Base-by-base conservation (phyloP, 1,284 basidiomycete genomes). In the Rhizoctonia solani region DNA sequence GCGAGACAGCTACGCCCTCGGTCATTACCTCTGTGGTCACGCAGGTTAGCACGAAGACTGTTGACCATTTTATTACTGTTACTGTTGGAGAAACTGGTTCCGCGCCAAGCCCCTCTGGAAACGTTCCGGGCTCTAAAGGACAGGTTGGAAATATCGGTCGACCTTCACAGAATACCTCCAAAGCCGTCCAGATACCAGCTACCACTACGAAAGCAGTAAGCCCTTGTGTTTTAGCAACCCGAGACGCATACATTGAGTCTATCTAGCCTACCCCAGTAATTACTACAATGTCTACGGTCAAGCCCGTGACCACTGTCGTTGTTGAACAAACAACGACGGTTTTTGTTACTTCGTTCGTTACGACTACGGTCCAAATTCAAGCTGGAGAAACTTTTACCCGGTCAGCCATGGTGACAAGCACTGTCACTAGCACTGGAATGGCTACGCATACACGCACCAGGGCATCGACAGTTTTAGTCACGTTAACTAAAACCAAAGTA, bases 401-500 rank as follows among this genome's bases (percentile, higher is more conserved):
- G 30, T 49, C 58, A 27, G 19, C 58, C 11, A 50, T 61, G 58
- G 58, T 46, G 46, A 61, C 58, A 14, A 61, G 46, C 2, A 61
- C 58, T 14, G 47, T 61, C 25, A 61, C 58, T 13, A 61, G 46
- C 46, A 61, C 58, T 14, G 58, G 58, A 61, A 61, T 61, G 58
- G 58, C 58, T 30, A 61, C 58, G 58, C 58, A 61, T 61, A 61
- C 58, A 61, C 58, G 58, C 30, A 61, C 58, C 29, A 61, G 47
- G 47, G 50, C 58, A 11, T 61, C 58, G 44, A 61, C 58, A 21
- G 23, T 49, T 21, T 1, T 61, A 47, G 34, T 61, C 47, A 61
- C 58, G 1, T 27, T 50, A 16, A 61, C 58, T 23, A 61, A 50
- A 34, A 61, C 58, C 46, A 47, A 49, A n/a, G 58, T 61, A 32